Evolutionary conservation across 2,329 filamentous ascomycete species (phyloP).

Genomic region (Colletotrichum costaricense): DNA sequence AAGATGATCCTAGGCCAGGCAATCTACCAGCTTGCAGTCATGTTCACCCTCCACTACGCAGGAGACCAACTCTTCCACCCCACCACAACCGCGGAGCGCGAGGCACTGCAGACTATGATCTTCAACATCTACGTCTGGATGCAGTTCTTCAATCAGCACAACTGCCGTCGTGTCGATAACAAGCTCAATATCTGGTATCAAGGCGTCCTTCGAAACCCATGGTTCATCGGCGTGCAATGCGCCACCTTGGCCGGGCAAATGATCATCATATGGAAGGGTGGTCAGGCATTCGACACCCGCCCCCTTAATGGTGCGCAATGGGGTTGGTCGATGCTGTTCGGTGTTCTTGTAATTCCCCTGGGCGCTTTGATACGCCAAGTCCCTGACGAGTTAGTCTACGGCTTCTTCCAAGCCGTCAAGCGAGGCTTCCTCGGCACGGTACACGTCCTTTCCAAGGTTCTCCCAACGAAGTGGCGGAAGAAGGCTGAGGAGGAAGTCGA

Average conservation of each 20-base stretch:
- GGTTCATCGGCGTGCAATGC: slow-evolving; percentile 77
- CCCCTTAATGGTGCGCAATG: slow-evolving; percentile 74
- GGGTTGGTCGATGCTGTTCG: slow-evolving; percentile 77
- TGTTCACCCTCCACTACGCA: slow-evolving; percentile 72
- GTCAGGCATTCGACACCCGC: slow-evolving; percentile 72
- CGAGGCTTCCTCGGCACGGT: slow-evolving; percentile 42
- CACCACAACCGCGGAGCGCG: slow-evolving; percentile 1
- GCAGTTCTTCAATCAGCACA: slow-evolving; percentile 90
- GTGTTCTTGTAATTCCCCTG: slow-evolving; percentile 74
- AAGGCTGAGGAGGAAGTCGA: slow-evolving; percentile 32
- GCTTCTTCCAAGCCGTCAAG: slow-evolving; percentile 40
- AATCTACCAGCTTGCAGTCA: slow-evolving; percentile 74
- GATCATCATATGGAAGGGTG: slow-evolving; percentile 78
- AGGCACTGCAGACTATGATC: slow-evolving; percentile 73
- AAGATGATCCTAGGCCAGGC: slow-evolving; percentile 85
- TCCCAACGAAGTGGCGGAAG: slow-evolving; percentile 36
- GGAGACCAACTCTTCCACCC: slow-evolving; percentile 60
- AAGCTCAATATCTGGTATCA: slow-evolving; percentile 84
- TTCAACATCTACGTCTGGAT: slow-evolving; percentile 93
- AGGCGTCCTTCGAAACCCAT: slow-evolving; percentile 78
- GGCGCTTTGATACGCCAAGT: slow-evolving; percentile 55
- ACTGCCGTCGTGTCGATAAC: slow-evolving; percentile 85
- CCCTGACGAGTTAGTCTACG: slow-evolving; percentile 54
- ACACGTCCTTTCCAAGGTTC: slow-evolving; percentile 31
- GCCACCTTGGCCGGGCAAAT: slow-evolving; percentile 77